A percentile compares a stretch with the other conserved stretches of the same genome.
Evolutionary conservation across 1,139 yeast species (phyloP).

Genomic region (Sugiyamaella neomexicana): DNA sequence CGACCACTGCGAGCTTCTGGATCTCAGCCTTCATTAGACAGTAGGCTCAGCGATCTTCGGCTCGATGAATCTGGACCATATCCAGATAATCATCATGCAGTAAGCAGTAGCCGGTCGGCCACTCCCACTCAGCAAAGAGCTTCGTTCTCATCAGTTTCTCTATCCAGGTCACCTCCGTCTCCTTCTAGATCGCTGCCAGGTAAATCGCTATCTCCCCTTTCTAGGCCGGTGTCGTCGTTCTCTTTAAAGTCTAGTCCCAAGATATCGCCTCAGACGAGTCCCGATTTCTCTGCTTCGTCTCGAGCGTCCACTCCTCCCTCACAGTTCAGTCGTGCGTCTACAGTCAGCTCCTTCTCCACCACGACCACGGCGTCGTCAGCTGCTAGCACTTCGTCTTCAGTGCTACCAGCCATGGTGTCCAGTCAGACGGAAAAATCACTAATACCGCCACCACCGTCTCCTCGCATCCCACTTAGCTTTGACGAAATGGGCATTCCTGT

Average conservation of each 20-base stretch:
- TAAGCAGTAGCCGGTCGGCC: not conserved
- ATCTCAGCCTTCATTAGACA: slow-evolving; percentile 9
- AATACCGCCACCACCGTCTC: not conserved
- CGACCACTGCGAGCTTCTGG: slow-evolving; percentile 6
- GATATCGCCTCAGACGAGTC: slow-evolving; percentile 3
- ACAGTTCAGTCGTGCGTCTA: slow-evolving; percentile 21
- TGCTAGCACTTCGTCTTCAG: slow-evolving; percentile 1
- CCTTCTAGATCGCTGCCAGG: not conserved
- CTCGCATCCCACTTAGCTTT: slow-evolving; percentile 59
- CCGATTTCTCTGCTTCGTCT: not conserved
- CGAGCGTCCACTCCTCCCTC: slow-evolving; percentile 5
- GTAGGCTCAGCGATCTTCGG: not conserved
- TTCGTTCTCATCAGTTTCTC: not conserved
- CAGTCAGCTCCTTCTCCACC: slow-evolving; percentile 19
- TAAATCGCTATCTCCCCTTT: not conserved
- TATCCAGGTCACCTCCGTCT: not conserved
- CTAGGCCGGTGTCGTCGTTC: slow-evolving; percentile 9
- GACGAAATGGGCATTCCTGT: slow-evolving; percentile 40
- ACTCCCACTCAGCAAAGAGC: not conserved
- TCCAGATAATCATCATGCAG: not conserved
- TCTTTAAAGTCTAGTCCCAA: slow-evolving; percentile 5
- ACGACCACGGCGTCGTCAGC: slow-evolving; percentile 5
- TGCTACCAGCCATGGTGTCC: slow-evolving; percentile 1
- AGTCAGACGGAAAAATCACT: not conserved
- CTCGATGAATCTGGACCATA: not conserved